These are phyloP conservation scores for Arabidopsis thaliana DNA, from an alignment of 345 rosid species.

Conservation along the genomic window TAIR10.1 NC_003075.7:14257001-14257500, in stretches of 20 bases:
- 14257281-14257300: conserved; percentile 87
- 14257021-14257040: conserved; percentile 36
- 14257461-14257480: conserved; percentile 45
- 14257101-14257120: conserved; percentile 47
- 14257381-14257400: conserved; percentile 69
- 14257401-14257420: conserved; percentile 93
- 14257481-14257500: conserved; percentile 37
- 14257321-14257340: conserved; percentile 66
- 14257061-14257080: conserved; percentile 72
- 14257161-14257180: conserved; percentile 54
- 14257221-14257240: conserved; percentile 62
- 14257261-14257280: conserved; percentile 88
- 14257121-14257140: conserved; percentile 72
- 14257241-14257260: conserved; percentile 90
- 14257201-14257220: conserved; percentile 44
- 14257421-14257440: conserved; percentile 71
- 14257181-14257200: conserved; percentile 66
- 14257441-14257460: conserved; percentile 74
- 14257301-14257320: conserved; percentile 89
- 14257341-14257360: conserved; percentile 88
- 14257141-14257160: conserved; percentile 63
- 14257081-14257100: conserved; percentile 53
- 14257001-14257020: conserved; percentile 27
- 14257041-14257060: conserved; percentile 68
- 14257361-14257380: conserved; percentile 88